Conservation (phyloP, 345 rosid species). For the Syzygium aromaticum region DNA sequence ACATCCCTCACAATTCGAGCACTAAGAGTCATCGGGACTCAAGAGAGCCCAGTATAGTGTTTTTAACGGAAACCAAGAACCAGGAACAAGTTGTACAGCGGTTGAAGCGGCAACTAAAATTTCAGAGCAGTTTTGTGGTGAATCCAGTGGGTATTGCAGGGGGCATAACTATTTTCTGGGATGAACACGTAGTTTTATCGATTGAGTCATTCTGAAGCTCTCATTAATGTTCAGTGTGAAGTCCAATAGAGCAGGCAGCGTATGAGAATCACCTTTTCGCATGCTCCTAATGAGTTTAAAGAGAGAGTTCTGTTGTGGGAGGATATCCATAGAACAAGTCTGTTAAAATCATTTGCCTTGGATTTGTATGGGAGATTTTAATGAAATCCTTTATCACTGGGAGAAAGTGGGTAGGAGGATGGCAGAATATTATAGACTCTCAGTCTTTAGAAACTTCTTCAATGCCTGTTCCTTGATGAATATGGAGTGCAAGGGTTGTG, state of each 20-base stretch:
- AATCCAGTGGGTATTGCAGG: background rate
- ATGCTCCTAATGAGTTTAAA: background rate
- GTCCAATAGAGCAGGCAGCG: rapidly evolving
- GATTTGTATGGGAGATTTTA: background rate
- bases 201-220: background rate
- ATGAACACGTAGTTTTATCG: background rate
- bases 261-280: background rate
- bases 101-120: no score
- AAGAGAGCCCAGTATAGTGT: no score
- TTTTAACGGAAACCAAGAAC: no score
- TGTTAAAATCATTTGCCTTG: background rate
- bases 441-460: background rate
- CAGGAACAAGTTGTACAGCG: no score
- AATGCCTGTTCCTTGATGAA: background rate
- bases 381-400: background rate
- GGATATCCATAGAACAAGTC: background rate
- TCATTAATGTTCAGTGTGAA: background rate
- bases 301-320: no score
- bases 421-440: background rate
- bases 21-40: background rate
- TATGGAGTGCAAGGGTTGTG: background rate
- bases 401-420: background rate
- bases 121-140: background rate
- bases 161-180: background rate
- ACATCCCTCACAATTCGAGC: background rate